Conservation (phyloP, 768 basidiomycete genomes). For the Clavulina sp. region DNA sequence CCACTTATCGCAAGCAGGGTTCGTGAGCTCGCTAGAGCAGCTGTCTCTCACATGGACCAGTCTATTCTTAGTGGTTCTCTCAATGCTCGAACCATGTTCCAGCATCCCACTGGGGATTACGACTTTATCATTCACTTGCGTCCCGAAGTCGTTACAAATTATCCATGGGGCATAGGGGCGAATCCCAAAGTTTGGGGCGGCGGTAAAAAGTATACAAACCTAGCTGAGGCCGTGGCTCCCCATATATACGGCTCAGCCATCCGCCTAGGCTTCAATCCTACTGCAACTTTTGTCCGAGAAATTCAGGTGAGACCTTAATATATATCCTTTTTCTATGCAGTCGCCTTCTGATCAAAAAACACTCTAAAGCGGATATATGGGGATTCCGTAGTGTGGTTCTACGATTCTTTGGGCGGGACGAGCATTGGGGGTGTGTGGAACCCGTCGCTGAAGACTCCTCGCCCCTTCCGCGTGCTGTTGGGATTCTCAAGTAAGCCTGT, state of each 20-base stretch:
- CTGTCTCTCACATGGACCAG: slow-evolving; percentile 43
- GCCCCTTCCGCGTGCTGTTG: slow-evolving; percentile 64
- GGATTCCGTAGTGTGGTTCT: slow-evolving; percentile 69
- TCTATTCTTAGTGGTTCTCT: slow-evolving; percentile 5
- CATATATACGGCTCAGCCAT: slow-evolving; percentile 17
- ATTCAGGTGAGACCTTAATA: slow-evolving; percentile 39
- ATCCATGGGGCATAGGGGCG: slow-evolving; percentile 48
- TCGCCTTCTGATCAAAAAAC: not conserved
- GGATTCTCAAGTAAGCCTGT: slow-evolving; percentile 58
- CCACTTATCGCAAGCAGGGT: slow-evolving; percentile 65
- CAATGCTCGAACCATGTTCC: slow-evolving; percentile 39
- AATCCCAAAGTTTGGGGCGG: slow-evolving; percentile 31
- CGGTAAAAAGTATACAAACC: slow-evolving; percentile 30
- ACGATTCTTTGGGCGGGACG: slow-evolving; percentile 64
- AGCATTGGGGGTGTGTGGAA: slow-evolving; percentile 79
- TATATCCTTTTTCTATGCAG: slow-evolving; percentile 2
- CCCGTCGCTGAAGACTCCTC: slow-evolving; percentile 38
- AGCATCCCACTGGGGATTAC: slow-evolving; percentile 70
- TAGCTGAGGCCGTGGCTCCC: slow-evolving; percentile 15
- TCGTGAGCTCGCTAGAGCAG: slow-evolving; percentile 54
- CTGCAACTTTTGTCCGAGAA: slow-evolving; percentile 43
- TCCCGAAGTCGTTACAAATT: slow-evolving; percentile 43
- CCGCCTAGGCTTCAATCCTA: slow-evolving; percentile 69
- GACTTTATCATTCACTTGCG: slow-evolving; percentile 70
- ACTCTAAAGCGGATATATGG: slow-evolving; percentile 45